These are phyloP conservation scores for Stachybotrys elegans DNA, from an alignment of 2,329 filamentous ascomycete species.

Conservation along the genomic window DNA sequence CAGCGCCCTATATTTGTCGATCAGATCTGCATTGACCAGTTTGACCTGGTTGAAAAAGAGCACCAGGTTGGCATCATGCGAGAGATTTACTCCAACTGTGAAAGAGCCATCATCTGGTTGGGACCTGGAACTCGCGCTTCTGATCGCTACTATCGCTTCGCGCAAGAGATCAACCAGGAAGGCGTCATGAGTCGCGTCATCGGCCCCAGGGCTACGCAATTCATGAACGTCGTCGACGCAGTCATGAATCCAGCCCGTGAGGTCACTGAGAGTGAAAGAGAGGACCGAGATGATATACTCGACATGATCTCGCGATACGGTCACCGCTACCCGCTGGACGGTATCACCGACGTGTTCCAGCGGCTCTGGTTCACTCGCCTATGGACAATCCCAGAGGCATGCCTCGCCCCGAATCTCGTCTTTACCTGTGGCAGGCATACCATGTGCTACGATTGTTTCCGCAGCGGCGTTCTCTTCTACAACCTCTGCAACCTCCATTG, in stretches of 20 bases:
- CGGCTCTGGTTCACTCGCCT: slow-evolving; percentile 25
- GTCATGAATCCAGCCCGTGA: slow-evolving; percentile 17
- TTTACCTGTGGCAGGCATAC: slow-evolving; percentile 20
- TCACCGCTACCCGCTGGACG: slow-evolving; percentile 17
- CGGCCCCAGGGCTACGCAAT: slow-evolving; percentile 14
- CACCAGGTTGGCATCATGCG: slow-evolving; percentile 23
- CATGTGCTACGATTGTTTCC: slow-evolving; percentile 21
- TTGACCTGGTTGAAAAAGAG: slow-evolving; percentile 15
- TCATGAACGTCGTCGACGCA: slow-evolving; percentile 21
- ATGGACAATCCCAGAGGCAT: slow-evolving; percentile 29
- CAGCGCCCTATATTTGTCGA: slow-evolving; percentile 22
- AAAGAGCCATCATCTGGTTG: slow-evolving; percentile 21
- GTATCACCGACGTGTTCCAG: slow-evolving; percentile 19
- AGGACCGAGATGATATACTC: slow-evolving; percentile 22
- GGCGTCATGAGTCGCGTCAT: slow-evolving; percentile 17
- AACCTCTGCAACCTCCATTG: slow-evolving; percentile 24
- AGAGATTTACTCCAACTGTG: slow-evolving; percentile 19
- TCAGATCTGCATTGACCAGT: slow-evolving; percentile 26
- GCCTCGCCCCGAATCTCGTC: slow-evolving; percentile 15
- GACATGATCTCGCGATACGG: slow-evolving; percentile 15
- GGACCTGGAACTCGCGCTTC: slow-evolving; percentile 16
- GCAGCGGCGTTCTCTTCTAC: slow-evolving; percentile 20
- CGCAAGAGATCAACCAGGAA: slow-evolving; percentile 11
- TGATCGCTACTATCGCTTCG: slow-evolving; percentile 14
- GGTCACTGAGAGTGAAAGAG: slow-evolving; percentile 10